Evolutionary conservation across 1,284 basidiomycete genomes (phyloP).

Genomic region (Exobasidium cylindrosporum): DNA sequence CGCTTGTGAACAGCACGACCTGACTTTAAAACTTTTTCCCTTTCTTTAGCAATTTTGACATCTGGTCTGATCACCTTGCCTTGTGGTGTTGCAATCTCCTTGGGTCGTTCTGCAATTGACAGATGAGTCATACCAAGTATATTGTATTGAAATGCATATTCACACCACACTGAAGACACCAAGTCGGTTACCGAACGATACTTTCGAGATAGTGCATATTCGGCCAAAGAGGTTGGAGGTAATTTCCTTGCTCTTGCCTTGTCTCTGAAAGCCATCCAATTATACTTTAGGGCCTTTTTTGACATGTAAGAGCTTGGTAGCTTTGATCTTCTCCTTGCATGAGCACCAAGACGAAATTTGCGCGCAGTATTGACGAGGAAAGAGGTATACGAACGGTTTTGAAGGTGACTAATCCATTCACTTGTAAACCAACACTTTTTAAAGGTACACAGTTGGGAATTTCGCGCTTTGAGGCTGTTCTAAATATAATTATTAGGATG

Average conservation of each 20-base stretch:
- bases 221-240: background rate
- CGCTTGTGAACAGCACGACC: slow-evolving; percentile 68
- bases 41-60: slow-evolving; percentile 18
- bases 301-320: too few species aligned
- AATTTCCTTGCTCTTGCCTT: background rate
- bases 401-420: too few species aligned
- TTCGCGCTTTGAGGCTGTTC: too few species aligned
- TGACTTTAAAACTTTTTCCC: slow-evolving; percentile 27
- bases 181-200: slow-evolving; percentile 43
- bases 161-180: slow-evolving; percentile 48
- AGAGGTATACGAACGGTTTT: too few species aligned
- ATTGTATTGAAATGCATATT: slow-evolving; percentile 42
- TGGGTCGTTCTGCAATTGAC: slow-evolving; percentile 30
- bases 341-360: too few species aligned
- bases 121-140: slow-evolving; percentile 39
- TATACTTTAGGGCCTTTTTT: too few species aligned
- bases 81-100: slow-evolving; percentile 33
- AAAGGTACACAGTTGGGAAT: too few species aligned
- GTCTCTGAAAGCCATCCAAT: too few species aligned
- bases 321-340: too few species aligned
- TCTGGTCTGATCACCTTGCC: slow-evolving; percentile 30
- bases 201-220: background rate
- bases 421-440: too few species aligned
- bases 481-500: too few species aligned
- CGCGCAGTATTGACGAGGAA: too few species aligned